Conservation (phyloP, 2,329 filamentous ascomycete species). For the Venturia carpophila region DNA sequence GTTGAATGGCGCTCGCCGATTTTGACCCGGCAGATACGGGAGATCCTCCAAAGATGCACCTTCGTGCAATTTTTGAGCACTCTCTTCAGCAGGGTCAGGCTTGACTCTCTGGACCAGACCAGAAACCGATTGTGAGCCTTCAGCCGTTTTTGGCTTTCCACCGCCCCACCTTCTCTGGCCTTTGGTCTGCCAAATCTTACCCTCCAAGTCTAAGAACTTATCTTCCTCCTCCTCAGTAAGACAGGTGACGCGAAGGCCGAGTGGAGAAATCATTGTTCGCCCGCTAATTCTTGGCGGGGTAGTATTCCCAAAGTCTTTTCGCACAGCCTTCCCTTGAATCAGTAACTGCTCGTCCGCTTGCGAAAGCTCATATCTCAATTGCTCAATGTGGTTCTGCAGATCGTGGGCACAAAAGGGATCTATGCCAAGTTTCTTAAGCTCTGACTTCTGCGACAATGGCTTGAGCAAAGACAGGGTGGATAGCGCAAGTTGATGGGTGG, state of each 20-base stretch:
- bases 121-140: slow-evolving; percentile 5
- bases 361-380: slow-evolving; percentile 19
- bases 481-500: slow-evolving; percentile 14
- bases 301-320: slow-evolving; percentile 34
- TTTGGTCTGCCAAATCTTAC: slow-evolving; percentile 36
- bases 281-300: slow-evolving; percentile 33
- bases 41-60: slow-evolving; percentile 1
- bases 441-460: slow-evolving; percentile 20
- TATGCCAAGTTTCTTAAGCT: slow-evolving; percentile 23
- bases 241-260: slow-evolving; percentile 62
- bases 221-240: slow-evolving; percentile 61
- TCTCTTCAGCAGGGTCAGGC: not conserved
- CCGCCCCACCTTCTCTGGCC: slow-evolving; percentile 11
- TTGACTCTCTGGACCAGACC: slow-evolving; percentile 20
- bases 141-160: slow-evolving; percentile 1
- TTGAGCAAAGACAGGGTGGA: slow-evolving; percentile 14
- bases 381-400: slow-evolving; percentile 25
- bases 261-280: slow-evolving; percentile 65
- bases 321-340: slow-evolving; percentile 45
- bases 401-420: slow-evolving; percentile 24
- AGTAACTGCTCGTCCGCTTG: slow-evolving; percentile 31
- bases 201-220: slow-evolving; percentile 61
- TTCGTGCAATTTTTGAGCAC: not conserved
- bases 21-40: slow-evolving; percentile 11
- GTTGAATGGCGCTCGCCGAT: slow-evolving; percentile 56